Evolutionary conservation across 805 yeast species (phyloP).

Genomic region (Nakazawaea ishiwadae): DNA sequence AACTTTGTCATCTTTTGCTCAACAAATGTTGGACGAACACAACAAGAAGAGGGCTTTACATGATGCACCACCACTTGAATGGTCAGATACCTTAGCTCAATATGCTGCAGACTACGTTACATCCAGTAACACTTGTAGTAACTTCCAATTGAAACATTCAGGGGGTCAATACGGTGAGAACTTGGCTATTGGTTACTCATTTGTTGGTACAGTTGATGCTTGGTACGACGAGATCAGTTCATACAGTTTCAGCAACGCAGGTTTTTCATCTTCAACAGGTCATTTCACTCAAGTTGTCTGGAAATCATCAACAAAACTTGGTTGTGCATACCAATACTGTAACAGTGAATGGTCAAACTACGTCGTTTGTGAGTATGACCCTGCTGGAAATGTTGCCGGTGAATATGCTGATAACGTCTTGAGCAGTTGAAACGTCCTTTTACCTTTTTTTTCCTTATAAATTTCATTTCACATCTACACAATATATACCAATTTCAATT

Average conservation of each 20-base stretch:
- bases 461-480: too few relatives aligned
- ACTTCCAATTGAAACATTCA: conserved; percentile 48
- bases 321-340: conserved; percentile 72
- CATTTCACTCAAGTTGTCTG: conserved; percentile 84
- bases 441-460: too few relatives aligned
- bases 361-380: conserved; percentile 68
- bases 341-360: conserved; percentile 40
- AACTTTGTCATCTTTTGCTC: conserved; percentile 28
- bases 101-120: conserved; percentile 58
- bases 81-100: conserved; percentile 49
- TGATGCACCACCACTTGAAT: conserved; percentile 43
- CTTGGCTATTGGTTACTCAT: conserved; percentile 66
- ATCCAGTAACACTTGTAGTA: conserved; percentile 50
- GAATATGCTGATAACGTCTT: conserved; percentile 32
- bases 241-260: conserved; percentile 49
- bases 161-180: conserved; percentile 72
- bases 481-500: neutral
- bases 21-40: conserved; percentile 52
- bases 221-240: conserved; percentile 66
- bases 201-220: conserved; percentile 58
- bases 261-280: conserved; percentile 49
- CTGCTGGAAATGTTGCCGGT: conserved; percentile 68
- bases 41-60: conserved; percentile 54
- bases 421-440: neutral
- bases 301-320: conserved; percentile 56